Conservation (phyloP, 2,329 filamentous ascomycete genomes). For the Xylariaceae sp. region DNA sequence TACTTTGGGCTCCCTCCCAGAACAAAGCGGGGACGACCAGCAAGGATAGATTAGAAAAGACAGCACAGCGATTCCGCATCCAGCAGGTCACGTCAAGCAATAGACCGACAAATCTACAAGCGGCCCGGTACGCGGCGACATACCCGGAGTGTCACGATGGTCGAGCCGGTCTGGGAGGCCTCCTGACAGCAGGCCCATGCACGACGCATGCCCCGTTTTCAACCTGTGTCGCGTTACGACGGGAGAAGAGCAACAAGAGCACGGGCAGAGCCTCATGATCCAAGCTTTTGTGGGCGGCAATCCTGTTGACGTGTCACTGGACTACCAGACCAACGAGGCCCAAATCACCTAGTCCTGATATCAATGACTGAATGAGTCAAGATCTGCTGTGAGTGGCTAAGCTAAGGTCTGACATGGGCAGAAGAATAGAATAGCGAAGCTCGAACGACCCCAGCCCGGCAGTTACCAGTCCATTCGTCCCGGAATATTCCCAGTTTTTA, state of each 20-base stretch:
- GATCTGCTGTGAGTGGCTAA: conserved; percentile 11
- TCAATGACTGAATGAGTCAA: conserved; percentile 18
- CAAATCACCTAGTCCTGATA: conserved; percentile 11
- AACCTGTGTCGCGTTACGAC: conserved; percentile 14
- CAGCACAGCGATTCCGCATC: conserved; percentile 6
- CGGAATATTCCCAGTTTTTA: conserved; percentile 29
- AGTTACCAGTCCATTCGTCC: conserved; percentile 29
- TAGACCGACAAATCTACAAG: conserved; percentile 8
- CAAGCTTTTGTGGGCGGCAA: conserved; percentile 27
- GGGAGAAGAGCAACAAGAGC: neutral
- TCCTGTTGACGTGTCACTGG: conserved; percentile 31
- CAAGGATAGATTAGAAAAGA: neutral
- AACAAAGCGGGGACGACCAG: neutral
- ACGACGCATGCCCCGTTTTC: conserved; percentile 20
- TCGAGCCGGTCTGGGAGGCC: conserved; percentile 11
- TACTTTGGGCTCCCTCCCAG: conserved; percentile 10
- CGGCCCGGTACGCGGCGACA: conserved; percentile 16
- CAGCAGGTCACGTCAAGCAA: conserved; percentile 7
- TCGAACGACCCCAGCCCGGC: neutral
- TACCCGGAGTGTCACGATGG: conserved; percentile 14
- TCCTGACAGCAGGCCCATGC: conserved; percentile 18
- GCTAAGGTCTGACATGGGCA: conserved; percentile 12
- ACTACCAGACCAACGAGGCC: conserved; percentile 19
- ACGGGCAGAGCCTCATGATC: conserved; percentile 23
- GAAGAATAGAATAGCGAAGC: neutral